Evolutionary conservation across 2,329 filamentous ascomycete species (phyloP).

Genomic region (Hyphodiscus sp.): DNA sequence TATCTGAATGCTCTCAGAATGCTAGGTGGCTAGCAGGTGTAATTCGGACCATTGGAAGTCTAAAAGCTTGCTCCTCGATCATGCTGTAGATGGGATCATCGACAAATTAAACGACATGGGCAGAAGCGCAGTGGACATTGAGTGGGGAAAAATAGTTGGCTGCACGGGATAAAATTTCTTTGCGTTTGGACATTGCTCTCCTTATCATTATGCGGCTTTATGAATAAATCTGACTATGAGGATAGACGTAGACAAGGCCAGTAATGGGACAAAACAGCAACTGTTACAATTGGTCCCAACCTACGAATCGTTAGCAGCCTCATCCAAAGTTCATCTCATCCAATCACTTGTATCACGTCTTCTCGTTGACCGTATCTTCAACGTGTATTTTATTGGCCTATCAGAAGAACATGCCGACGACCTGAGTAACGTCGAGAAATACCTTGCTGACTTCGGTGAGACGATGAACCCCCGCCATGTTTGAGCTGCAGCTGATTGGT

Average conservation of each 20-base stretch:
- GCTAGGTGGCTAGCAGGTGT: too few species aligned
- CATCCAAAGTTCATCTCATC: constrained; percentile 54
- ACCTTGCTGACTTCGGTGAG: constrained; percentile 22
- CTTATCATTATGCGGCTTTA: not conserved
- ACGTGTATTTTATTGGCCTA: constrained; percentile 57
- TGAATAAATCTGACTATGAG: constrained; percentile 6
- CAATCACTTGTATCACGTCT: constrained; percentile 56
- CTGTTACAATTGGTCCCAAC: constrained; percentile 47
- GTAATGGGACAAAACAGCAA: constrained; percentile 37
- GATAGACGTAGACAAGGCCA: constrained; percentile 39
- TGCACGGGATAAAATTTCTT: too few species aligned
- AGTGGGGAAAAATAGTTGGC: too few species aligned
- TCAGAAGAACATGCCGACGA: constrained; percentile 45
- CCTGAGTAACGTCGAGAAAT: constrained; percentile 33
- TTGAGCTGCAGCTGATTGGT: constrained; percentile 6
- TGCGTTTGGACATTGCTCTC: not conserved
- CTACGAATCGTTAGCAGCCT: constrained; percentile 47
- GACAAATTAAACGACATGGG: too few species aligned
- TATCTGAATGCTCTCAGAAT: too few species aligned
- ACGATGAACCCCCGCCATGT: not conserved
- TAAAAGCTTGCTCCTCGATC: too few species aligned
- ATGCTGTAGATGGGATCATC: too few species aligned
- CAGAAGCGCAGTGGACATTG: too few species aligned
- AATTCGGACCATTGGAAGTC: too few species aligned
- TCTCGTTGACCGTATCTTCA: constrained; percentile 55